Evolutionary conservation across 2,329 filamentous ascomycete species (phyloP).

Genomic region (Botrytis paeoniae): DNA sequence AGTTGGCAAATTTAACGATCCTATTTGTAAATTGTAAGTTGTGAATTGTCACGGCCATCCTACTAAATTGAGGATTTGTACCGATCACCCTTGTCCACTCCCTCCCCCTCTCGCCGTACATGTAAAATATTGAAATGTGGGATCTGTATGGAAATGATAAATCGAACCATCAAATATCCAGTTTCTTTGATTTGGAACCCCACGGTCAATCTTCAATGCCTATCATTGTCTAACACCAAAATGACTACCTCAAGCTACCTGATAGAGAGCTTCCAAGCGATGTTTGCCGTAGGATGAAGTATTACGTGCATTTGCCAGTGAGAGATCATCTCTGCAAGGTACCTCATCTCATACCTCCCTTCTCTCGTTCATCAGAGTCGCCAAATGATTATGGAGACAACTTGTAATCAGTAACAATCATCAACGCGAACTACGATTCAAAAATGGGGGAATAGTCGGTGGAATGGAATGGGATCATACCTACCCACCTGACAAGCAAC

Average conservation of each 20-base stretch:
- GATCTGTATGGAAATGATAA: not conserved
- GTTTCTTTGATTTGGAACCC: not conserved
- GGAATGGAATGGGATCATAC: not conserved
- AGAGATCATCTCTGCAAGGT: constrained; percentile 1
- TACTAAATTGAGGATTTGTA: not conserved
- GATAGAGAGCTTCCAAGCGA: not conserved
- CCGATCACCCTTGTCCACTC: not conserved
- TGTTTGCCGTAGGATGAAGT: constrained; percentile 11
- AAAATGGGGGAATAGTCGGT: not conserved
- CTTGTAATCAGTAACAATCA: not conserved
- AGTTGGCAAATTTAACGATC: not conserved
- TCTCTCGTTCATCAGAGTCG: not conserved
- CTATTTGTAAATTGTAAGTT: not conserved
- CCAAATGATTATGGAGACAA: not conserved
- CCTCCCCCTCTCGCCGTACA: not conserved
- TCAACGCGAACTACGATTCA: not conserved
- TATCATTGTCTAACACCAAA: not conserved
- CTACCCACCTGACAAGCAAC: not conserved
- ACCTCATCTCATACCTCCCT: not conserved
- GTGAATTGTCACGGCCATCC: not conserved
- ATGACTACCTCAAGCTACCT: not conserved
- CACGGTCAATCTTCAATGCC: not conserved
- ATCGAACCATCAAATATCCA: not conserved
- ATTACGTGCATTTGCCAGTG: constrained; percentile 4
- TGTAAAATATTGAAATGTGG: not conserved